These are phyloP conservation scores for Tricholoma sp. DNA, from an alignment of 768 basidiomycete genomes.

Conservation along the genomic window DNA sequence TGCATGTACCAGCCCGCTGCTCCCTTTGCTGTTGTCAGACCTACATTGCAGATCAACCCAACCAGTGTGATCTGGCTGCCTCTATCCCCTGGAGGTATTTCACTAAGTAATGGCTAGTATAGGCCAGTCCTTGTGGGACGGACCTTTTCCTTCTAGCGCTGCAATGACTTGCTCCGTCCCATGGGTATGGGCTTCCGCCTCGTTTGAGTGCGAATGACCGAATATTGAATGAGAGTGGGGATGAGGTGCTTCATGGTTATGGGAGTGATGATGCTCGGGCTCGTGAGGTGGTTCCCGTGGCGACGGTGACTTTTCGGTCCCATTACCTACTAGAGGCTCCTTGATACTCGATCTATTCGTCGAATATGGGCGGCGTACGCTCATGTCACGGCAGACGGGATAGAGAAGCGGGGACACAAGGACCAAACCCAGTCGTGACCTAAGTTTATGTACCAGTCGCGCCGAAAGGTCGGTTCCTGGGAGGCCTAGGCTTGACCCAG, in stretches of 20 bases:
- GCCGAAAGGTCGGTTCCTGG: slow-evolving; percentile 10
- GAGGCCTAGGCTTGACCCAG: neutral
- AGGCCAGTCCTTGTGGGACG: slow-evolving; percentile 10
- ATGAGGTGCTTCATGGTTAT: slow-evolving; percentile 45
- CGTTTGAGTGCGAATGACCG: slow-evolving; percentile 62
- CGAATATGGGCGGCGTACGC: slow-evolving; percentile 20
- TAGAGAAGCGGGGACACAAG: slow-evolving; percentile 3
- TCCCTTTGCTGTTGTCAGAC: slow-evolving; percentile 80
- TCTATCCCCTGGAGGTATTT: slow-evolving; percentile 53
- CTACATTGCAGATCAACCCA: slow-evolving; percentile 80
- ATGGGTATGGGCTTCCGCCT: slow-evolving; percentile 50
- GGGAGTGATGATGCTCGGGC: slow-evolving; percentile 21
- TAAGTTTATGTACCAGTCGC: neutral
- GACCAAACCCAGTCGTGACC: neutral
- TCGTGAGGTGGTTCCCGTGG: slow-evolving; percentile 11
- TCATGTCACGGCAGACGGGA: slow-evolving; percentile 10
- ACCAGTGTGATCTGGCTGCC: slow-evolving; percentile 83
- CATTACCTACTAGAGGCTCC: neutral
- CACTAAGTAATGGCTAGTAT: neutral
- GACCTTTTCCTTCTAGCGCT: slow-evolving; percentile 63
- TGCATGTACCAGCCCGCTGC: slow-evolving; percentile 87
- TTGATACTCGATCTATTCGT: slow-evolving; percentile 13
- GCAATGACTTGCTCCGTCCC: slow-evolving; percentile 66
- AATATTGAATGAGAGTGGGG: slow-evolving; percentile 57
- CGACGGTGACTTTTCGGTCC: slow-evolving; percentile 6